phyloP scores from a whole-genome alignment of 2,329 filamentous ascomycete genomes.

The Allantophomopsis lycopodina region DNA sequence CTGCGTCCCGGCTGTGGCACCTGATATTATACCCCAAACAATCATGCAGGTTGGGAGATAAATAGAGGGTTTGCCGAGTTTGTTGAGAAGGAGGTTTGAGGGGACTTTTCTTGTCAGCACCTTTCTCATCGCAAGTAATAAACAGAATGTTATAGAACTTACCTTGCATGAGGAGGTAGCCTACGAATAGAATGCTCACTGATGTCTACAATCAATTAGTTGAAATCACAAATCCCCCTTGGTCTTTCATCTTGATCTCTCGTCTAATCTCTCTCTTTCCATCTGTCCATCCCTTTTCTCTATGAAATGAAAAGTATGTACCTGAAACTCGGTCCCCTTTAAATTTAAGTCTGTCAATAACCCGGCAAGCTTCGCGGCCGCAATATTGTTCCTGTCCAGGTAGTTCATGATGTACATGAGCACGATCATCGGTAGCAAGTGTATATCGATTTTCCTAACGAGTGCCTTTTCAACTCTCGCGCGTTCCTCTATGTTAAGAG shows the following conservation, averaged over 20 bases:
- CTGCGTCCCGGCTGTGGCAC: slow-evolving; percentile 25
- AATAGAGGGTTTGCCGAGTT: slow-evolving; percentile 32
- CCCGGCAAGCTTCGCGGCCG: slow-evolving; percentile 49
- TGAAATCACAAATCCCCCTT: no score
- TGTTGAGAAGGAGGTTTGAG: slow-evolving; percentile 43
- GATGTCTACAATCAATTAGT: no score
- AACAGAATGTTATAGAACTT: no score
- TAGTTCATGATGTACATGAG: slow-evolving; percentile 71
- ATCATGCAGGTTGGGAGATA: slow-evolving; percentile 37
- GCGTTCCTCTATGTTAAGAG: no score
- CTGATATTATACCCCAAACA: slow-evolving; percentile 48
- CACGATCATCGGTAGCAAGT: slow-evolving; percentile 36
- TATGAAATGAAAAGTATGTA: slow-evolving; percentile 41
- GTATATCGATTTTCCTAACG: slow-evolving; percentile 1
- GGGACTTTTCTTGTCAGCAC: no score
- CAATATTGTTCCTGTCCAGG: slow-evolving; percentile 55
- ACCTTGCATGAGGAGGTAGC: slow-evolving; percentile 48
- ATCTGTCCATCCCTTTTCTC: no score
- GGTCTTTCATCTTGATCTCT: no score
- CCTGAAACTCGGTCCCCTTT: slow-evolving; percentile 44
- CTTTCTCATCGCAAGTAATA: no score
- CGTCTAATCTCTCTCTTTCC: no score
- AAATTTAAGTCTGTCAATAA: slow-evolving; percentile 46
- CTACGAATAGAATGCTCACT: slow-evolving; percentile 44
- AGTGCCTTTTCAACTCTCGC: neutral